Evolutionary conservation across 192 early-diverging fungal species (phyloP).

Genomic region (Chytriomyces sp.): DNA sequence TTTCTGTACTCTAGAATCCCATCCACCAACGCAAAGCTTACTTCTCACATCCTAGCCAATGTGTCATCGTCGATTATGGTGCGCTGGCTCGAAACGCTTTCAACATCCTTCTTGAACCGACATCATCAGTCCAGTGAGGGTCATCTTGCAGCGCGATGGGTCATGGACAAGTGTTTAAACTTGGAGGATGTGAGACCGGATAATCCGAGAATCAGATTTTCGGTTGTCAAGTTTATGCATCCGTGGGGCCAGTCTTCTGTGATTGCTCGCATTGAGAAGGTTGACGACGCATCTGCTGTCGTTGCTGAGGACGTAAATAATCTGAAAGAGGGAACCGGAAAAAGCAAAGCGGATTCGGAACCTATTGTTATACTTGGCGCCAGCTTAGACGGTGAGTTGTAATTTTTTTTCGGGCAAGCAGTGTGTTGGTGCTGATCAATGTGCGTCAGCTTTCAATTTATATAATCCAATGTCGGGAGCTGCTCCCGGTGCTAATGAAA

Average conservation of each 20-base stretch:
- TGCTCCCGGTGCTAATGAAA: background rate
- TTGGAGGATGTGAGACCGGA: background rate
- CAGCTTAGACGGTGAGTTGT: background rate
- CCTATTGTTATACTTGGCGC: conserved; percentile 15
- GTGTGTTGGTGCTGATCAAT: background rate
- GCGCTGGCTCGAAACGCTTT: background rate
- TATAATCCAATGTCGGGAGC: conserved; percentile 3
- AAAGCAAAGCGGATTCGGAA: background rate
- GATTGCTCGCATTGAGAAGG: conserved; percentile 13
- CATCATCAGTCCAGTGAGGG: background rate
- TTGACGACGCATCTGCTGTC: background rate
- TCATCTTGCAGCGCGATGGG: background rate
- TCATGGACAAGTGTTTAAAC: background rate
- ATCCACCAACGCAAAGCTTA: background rate
- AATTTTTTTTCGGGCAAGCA: background rate
- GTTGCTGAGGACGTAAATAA: background rate
- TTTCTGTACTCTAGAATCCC: background rate
- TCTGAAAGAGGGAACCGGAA: background rate
- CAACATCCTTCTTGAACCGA: background rate
- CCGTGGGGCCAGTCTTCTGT: background rate
- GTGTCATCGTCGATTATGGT: background rate
- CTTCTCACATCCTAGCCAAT: background rate
- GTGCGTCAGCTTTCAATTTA: conserved; percentile 4
- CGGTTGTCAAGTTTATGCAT: conserved; percentile 8
- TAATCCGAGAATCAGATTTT: background rate